phyloP scores from a whole-genome alignment of 192 early-diverging fungal species.

The Entomortierella beljakovae region DNA sequence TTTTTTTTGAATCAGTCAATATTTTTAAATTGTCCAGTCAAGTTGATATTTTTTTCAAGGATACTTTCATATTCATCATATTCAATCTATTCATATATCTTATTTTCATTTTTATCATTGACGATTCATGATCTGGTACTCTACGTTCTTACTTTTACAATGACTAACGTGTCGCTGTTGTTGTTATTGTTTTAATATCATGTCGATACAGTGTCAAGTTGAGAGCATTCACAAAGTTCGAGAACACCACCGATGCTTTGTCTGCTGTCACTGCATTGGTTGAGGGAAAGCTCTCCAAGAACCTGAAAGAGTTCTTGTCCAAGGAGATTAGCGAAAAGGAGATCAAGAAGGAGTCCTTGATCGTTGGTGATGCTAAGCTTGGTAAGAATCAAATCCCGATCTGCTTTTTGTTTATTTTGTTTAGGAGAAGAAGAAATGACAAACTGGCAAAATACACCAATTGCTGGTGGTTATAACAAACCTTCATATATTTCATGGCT shows the following conservation, averaged over 20 bases:
- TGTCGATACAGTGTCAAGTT: constrained; percentile 80
- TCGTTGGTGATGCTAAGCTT: constrained; percentile 95
- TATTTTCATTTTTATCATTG: no score
- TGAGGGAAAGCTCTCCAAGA: constrained; percentile 96
- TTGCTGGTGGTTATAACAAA: no score
- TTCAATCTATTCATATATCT: no score
- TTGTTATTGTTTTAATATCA: constrained; percentile 6
- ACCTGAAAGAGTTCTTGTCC: constrained; percentile 93
- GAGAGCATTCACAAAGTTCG: constrained; percentile 97
- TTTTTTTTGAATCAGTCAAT: no score
- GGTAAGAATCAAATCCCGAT: constrained; percentile 60
- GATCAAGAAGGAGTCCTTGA: constrained; percentile 91
- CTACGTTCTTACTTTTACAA: background rate
- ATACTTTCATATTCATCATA: no score
- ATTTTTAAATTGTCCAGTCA: constrained; percentile 5
- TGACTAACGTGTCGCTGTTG: background rate
- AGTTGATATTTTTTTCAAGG: no score
- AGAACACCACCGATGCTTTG: constrained; percentile 98
- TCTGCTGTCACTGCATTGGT: constrained; percentile 95
- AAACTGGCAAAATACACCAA: no score
- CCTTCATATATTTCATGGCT: no score
- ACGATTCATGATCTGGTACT: background rate
- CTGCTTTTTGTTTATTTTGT: background rate
- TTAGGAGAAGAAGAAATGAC: background rate
- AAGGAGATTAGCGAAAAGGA: constrained; percentile 87